Evolutionary conservation across 805 yeast species (phyloP).

Genomic region (Lipomyces mesembrius): DNA sequence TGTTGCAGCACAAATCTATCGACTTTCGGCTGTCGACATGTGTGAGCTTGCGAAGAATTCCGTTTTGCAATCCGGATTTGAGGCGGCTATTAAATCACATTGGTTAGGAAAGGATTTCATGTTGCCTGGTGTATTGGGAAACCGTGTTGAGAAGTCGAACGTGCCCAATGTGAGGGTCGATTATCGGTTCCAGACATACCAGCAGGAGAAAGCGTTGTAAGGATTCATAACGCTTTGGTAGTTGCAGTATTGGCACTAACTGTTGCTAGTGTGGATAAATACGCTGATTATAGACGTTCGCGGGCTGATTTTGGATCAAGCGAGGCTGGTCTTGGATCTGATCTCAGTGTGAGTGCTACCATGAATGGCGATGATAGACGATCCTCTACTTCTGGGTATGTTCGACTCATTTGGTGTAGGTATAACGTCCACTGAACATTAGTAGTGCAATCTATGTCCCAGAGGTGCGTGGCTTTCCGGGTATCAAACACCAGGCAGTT

Average conservation of each 20-base stretch:
- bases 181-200: constrained; percentile 83
- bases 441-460: constrained; percentile 8
- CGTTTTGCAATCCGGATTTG: constrained; percentile 93
- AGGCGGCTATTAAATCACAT: constrained; percentile 78
- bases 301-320: constrained; percentile 1
- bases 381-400: constrained; percentile 12
- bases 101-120: constrained; percentile 78
- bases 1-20: constrained; percentile 97
- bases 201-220: constrained; percentile 57
- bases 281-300: constrained; percentile 11
- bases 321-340: constrained; percentile 1
- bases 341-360: background rate
- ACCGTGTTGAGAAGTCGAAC: constrained; percentile 90
- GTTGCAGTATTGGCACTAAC: background rate
- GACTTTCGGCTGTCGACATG: constrained; percentile 93
- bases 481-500: constrained; percentile 36
- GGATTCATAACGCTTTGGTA: constrained; percentile 1
- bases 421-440: background rate
- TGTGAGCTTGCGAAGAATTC: constrained; percentile 95
- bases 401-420: background rate
- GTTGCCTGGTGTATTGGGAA: constrained; percentile 70
- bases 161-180: constrained; percentile 88
- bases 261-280: constrained; percentile 19
- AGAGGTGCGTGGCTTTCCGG: constrained; percentile 37
- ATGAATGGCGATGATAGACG: constrained; percentile 7